These are phyloP conservation scores for Phytophthora citricola DNA, from an alignment of 352 stramenopile species.

Conservation along the genomic window DNA sequence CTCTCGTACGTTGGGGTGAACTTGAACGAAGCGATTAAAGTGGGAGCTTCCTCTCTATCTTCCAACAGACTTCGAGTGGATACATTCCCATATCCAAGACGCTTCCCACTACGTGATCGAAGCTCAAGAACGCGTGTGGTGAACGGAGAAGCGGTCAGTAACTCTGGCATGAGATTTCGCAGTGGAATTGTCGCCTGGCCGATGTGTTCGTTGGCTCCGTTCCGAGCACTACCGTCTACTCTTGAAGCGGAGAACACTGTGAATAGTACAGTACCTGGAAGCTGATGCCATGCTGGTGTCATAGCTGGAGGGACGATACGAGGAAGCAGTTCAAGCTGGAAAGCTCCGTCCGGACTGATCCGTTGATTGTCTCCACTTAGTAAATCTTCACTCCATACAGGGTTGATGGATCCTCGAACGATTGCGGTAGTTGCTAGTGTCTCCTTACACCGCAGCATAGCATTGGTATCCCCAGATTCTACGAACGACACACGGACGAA, in stretches of 20 bases:
- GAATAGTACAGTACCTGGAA: conserved; percentile 70
- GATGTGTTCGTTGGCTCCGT: conserved; percentile 51
- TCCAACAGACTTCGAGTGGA: conserved; percentile 29
- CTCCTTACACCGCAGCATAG: conserved; percentile 79
- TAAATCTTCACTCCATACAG: conserved; percentile 55
- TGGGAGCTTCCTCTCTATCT: conserved; percentile 15
- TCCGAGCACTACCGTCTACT: conserved; percentile 9
- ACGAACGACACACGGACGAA: conserved; percentile 68
- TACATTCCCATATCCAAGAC: conserved; percentile 21
- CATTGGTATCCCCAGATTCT: conserved; percentile 38
- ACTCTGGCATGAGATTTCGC: conserved; percentile 38
- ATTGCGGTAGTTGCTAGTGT: conserved; percentile 47
- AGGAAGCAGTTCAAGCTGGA: conserved; percentile 60
- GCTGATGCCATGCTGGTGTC: conserved; percentile 50
- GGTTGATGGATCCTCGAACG: conserved; percentile 29
- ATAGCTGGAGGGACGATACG: conserved; percentile 23
- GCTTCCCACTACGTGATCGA: conserved; percentile 45
- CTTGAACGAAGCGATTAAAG: conserved; percentile 49
- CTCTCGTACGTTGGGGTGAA: conserved; percentile 51
- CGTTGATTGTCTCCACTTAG: conserved; percentile 2
- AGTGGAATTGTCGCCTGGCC: conserved; percentile 61
- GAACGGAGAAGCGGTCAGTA: conserved; percentile 35
- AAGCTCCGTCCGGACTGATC: conserved; percentile 20
- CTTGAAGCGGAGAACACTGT: conserved; percentile 51
- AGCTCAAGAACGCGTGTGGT: conserved; percentile 42